Evolutionary conservation across 1,284 basidiomycete genomes (phyloP).

Genomic region (Chalciporus sp.): DNA sequence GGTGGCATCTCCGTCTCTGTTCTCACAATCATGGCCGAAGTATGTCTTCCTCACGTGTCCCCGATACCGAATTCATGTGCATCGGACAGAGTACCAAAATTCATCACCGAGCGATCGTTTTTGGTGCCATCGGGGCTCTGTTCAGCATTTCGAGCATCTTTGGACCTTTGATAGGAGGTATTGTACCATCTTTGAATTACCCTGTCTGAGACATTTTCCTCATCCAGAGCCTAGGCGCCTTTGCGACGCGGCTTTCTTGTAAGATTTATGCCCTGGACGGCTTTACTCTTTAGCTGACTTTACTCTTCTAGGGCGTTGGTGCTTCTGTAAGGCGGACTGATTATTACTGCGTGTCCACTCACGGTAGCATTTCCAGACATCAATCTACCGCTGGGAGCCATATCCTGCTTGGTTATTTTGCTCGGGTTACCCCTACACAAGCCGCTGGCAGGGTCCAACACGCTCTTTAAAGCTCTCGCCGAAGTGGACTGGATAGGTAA

Average conservation of each 20-base stretch:
- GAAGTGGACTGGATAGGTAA: slow-evolving; percentile 19
- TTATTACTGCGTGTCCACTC: background rate
- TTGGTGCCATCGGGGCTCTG: slow-evolving; percentile 13
- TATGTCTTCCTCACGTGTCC: background rate
- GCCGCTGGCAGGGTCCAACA: background rate
- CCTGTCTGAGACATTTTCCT: background rate
- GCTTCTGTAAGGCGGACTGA: slow-evolving; percentile 13
- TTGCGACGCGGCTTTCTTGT: slow-evolving; percentile 16
- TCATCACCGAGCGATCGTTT: slow-evolving; percentile 11
- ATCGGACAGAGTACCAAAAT: slow-evolving; percentile 9
- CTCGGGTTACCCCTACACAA: slow-evolving; percentile 8
- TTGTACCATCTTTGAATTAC: background rate
- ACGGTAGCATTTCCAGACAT: slow-evolving; percentile 8
- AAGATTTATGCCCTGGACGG: background rate
- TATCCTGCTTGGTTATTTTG: slow-evolving; percentile 6
- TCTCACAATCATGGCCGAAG: slow-evolving; percentile 16
- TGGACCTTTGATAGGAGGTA: slow-evolving; percentile 20
- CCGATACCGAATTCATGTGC: background rate
- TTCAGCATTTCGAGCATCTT: slow-evolving; percentile 15
- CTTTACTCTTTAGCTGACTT: background rate
- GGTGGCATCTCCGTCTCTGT: slow-evolving; percentile 19
- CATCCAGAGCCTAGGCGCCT: slow-evolving; percentile 8
- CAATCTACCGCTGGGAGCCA: slow-evolving; percentile 15
- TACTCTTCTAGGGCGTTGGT: slow-evolving; percentile 17
- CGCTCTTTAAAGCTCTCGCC: background rate